A percentile compares a stretch with the other conserved stretches of the same genome.
Conservation (phyloP, 2,329 filamentous ascomycete genomes). For the Colletotrichum salicis region DNA sequence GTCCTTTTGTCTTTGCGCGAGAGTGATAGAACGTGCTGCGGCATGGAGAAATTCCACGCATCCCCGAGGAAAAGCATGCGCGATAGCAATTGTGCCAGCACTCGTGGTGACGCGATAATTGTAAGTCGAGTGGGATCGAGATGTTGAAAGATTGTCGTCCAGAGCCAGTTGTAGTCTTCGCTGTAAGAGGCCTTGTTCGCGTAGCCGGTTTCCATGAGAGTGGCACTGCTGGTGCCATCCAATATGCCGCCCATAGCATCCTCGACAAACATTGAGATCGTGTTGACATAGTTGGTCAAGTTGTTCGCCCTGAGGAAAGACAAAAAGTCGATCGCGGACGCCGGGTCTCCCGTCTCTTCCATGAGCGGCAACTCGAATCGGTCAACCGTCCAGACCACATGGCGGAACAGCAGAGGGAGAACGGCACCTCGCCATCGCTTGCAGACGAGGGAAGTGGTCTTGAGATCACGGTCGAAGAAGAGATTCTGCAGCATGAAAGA, state of each 20-base stretch:
- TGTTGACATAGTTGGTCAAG: slow-evolving; percentile 53
- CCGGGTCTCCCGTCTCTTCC: slow-evolving; percentile 38
- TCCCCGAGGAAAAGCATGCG: slow-evolving; percentile 67
- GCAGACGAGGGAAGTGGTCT: slow-evolving; percentile 65
- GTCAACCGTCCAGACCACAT: slow-evolving; percentile 57
- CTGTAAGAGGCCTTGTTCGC: slow-evolving; percentile 30
- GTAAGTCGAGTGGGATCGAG: slow-evolving; percentile 65
- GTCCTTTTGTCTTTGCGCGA: slow-evolving; percentile 42
- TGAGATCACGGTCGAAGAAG: slow-evolving; percentile 54
- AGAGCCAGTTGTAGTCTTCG: slow-evolving; percentile 58
- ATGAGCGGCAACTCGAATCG: slow-evolving; percentile 43
- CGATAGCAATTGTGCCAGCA: slow-evolving; percentile 70
- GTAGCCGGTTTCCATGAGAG: slow-evolving; percentile 23
- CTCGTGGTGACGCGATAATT: slow-evolving; percentile 69
- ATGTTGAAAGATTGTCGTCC: slow-evolving; percentile 64
- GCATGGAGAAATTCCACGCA: slow-evolving; percentile 72
- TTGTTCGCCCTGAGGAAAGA: slow-evolving; percentile 49
- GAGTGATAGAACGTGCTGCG: slow-evolving; percentile 68
- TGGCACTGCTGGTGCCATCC: slow-evolving; percentile 17
- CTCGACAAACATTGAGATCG: slow-evolving; percentile 53
- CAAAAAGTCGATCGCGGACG: slow-evolving; percentile 48
- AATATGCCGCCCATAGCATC: slow-evolving; percentile 33
- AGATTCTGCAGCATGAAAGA: slow-evolving; percentile 52
- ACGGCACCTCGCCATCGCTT: slow-evolving; percentile 62
- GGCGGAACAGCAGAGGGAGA: slow-evolving; percentile 67